Conservation (phyloP, 2,329 filamentous ascomycete genomes). For the Dendryphion nanum region DNA sequence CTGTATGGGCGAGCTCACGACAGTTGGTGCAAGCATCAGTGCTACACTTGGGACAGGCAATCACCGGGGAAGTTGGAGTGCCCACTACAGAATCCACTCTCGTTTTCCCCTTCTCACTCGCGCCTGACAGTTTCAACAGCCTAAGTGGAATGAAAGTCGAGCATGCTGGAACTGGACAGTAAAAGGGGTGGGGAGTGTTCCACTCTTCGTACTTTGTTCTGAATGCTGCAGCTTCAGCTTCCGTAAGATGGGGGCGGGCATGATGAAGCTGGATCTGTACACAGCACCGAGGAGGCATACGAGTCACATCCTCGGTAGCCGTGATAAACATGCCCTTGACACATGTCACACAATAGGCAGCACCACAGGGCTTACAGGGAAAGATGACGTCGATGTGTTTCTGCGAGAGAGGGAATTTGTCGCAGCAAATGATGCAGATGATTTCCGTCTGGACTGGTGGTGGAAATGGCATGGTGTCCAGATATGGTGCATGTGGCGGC, state of each 20-base stretch:
- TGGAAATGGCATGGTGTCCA: too few species aligned
- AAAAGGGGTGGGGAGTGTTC: conserved; percentile 45
- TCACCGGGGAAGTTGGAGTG: conserved; percentile 18
- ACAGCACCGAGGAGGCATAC: conserved; percentile 51
- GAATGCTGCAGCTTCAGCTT: conserved; percentile 37
- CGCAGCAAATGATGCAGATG: conserved; percentile 28
- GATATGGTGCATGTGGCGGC: too few species aligned
- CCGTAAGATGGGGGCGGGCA: conserved; percentile 34
- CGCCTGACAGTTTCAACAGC: conserved; percentile 14
- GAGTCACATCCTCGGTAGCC: conserved; percentile 38
- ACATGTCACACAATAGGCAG: conserved; percentile 37
- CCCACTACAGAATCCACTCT: conserved; percentile 26
- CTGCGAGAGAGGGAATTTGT: conserved; percentile 8
- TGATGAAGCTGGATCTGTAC: conserved; percentile 43
- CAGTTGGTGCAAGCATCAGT: conserved; percentile 46
- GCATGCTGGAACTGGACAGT: conserved; percentile 50
- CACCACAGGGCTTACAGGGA: conserved; percentile 34
- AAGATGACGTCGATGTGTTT: conserved; percentile 10
- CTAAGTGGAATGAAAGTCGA: conserved; percentile 47
- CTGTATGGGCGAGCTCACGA: conserved; percentile 41
- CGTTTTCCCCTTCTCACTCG: conserved; percentile 14
- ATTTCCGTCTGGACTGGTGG: too few species aligned
- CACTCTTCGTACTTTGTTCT: conserved; percentile 49
- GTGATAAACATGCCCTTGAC: conserved; percentile 42
- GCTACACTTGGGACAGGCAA: conserved; percentile 47